Evolutionary conservation across 495 filamentous ascomycete species (phyloP), one percentile per base, ranked within the genome.

Genomic region (Neurospora sublineolata): DNA sequence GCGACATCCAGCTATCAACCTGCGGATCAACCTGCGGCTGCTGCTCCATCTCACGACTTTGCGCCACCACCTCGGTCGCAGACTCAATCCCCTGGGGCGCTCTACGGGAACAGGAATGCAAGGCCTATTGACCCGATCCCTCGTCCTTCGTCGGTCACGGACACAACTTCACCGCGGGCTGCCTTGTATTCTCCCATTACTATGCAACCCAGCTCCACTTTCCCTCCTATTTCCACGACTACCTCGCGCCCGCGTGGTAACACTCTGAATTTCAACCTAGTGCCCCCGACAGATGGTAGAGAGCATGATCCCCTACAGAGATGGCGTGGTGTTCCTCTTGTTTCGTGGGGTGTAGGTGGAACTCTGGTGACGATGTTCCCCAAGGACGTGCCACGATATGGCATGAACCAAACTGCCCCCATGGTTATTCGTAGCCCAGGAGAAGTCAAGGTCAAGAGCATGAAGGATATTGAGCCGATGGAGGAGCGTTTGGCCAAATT

Each of bases 281-380:
- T 85, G 40, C 77, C 82, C 7, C 96, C 95, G 12, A 89, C 85
- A 8, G 93, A 97, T 81, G 93, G 92, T n/a, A 88, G 91, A 30
- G 88, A 92, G 72, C 77, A 84, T 11, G 95, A 99, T 80, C 87
- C 88, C 18, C 83, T 98, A 4, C 85, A 93, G 74, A 86, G 96
- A 74, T 99, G 95, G 95, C 91, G 91, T 80, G 95, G 95, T 9
- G 86, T 87, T 18, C 96, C 95, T 0, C 87, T 97, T 9, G 88
- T 98, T 75, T 86, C 87, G 4, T 98, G 97, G 88, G 94, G 93
- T 0, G 90, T 97, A 69, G 94, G 93, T 60, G 96, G 96, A 11
- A 86, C 86, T 4, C 81, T 97, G 33, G 86, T 94, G 37, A 92
- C 92, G 6, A 93, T 89, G 75, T 97, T 98, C 76, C 96, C 96